These are phyloP conservation scores for Podaxis sp. DNA, from an alignment of 768 basidiomycete genomes.

Conservation along the genomic window DNA sequence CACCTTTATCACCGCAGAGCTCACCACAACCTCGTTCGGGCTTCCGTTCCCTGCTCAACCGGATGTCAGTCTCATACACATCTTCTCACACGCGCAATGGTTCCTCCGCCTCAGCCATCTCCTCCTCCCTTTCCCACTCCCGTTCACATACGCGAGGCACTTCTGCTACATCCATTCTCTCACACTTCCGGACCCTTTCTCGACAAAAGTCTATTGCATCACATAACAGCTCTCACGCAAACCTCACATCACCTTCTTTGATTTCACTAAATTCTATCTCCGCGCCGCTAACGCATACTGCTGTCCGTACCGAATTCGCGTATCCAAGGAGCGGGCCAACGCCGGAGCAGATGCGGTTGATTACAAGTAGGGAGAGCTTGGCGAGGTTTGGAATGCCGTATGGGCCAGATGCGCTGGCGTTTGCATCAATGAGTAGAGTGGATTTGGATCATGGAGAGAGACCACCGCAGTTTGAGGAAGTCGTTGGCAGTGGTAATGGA, in stretches of 20 bases:
- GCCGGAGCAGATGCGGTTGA: conserved; percentile 63
- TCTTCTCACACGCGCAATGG: conserved; percentile 30
- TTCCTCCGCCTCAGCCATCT: conserved; percentile 28
- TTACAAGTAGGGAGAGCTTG: conserved; percentile 66
- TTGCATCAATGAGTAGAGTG: conserved; percentile 46
- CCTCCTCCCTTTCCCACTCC: conserved; percentile 2
- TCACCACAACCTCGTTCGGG: conserved; percentile 41
- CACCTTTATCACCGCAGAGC: conserved; percentile 13
- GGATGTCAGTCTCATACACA: conserved; percentile 31
- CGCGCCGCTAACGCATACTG: conserved; percentile 72
- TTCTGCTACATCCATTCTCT: conserved; percentile 28
- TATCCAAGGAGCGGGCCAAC: conserved; percentile 66
- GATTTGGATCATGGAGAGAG: conserved; percentile 29
- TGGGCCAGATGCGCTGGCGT: conserved; percentile 71
- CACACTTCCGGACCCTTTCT: conserved; percentile 46
- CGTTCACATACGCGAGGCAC: conserved; percentile 34
- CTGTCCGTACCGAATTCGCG: conserved; percentile 66
- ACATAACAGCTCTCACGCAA: conserved; percentile 26
- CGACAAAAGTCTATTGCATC: conserved; percentile 46
- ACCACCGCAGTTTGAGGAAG: conserved; percentile 55
- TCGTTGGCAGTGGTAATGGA: conserved; percentile 4
- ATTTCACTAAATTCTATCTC: conserved; percentile 78
- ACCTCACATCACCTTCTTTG: conserved; percentile 62
- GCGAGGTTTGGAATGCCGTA: conserved; percentile 76
- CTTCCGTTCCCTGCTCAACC: conserved; percentile 45